Conservation (phyloP, 208 protist species). For the Acanthamoeba castellanii region DNA sequence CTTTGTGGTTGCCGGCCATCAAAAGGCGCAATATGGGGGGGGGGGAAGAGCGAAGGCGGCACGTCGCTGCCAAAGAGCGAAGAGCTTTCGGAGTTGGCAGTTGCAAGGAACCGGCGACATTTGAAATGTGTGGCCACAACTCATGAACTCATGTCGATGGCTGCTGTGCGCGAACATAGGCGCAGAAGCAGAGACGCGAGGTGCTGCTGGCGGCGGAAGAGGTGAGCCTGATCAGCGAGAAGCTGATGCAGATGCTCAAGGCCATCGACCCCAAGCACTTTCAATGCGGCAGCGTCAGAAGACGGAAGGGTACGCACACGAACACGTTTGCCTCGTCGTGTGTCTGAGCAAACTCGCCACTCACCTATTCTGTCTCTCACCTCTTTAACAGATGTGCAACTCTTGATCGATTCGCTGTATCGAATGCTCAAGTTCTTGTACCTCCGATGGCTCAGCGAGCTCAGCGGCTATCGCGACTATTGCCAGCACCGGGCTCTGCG, state of each 20-base stretch:
- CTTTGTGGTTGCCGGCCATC: background rate
- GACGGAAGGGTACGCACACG: constrained; percentile 25
- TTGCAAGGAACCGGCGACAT: too few relatives aligned
- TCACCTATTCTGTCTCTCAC: background rate
- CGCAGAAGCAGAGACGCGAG: constrained; percentile 23
- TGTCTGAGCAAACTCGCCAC: too few relatives aligned
- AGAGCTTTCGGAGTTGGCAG: too few relatives aligned
- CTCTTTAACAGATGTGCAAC: constrained; percentile 44
- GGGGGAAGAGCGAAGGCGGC: too few relatives aligned
- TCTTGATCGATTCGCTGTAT: constrained; percentile 56
- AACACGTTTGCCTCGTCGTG: background rate
- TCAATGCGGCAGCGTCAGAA: constrained; percentile 47
- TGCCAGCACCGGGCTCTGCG: constrained; percentile 5
- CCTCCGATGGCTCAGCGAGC: constrained; percentile 62
- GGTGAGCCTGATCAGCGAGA: constrained; percentile 24
- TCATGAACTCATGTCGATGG: background rate
- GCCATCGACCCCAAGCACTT: constrained; percentile 18
- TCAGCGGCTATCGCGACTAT: constrained; percentile 27
- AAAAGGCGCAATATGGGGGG: background rate
- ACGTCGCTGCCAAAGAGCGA: background rate
- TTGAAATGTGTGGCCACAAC: background rate
- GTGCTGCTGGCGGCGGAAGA: constrained; percentile 46
- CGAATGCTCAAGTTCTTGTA: constrained; percentile 54
- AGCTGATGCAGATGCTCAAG: constrained; percentile 17
- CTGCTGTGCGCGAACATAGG: background rate